Base-by-base conservation (phyloP, 2,329 filamentous ascomycete species). In the Colletotrichum sojae region DNA sequence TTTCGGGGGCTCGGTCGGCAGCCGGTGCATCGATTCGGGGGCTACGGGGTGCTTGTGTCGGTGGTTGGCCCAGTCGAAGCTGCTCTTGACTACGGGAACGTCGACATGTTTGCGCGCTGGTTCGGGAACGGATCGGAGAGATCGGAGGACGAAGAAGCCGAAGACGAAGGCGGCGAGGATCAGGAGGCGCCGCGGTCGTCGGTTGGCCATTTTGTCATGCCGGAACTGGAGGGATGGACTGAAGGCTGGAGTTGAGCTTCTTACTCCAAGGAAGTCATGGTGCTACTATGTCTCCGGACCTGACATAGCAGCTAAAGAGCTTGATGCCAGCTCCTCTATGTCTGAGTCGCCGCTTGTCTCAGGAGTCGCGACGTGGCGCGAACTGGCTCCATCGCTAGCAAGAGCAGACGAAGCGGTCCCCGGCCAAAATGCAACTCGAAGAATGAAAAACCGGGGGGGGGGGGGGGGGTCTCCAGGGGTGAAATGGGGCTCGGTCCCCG, bases 161-260 rank as follows among this genome's bases (percentile, higher is more conserved):
- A 71, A 64, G 6, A 71, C 16, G 9, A 71, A 40, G 16, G 54
- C 45, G 51, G 59, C 65, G 60, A 71, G 64, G 54, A 69, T 40
- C 54, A 71, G 52, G 25, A 51, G 36, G 45, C 69, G 69, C 60
- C 69, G 65, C 61, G 62, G 66, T 59, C 69, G 69, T 68, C 69
- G 65, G 52, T 59, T 68, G 55, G 69, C 65, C 69, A 68, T 71
- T 8, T 69, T 64, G 55, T 64, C 69, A 71, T 64, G 60, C 60
- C 25, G 57, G 39, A 36, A 8, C 31, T 36, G 31, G 10, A 22
- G 36, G 25, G 36, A 31, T 20, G 16, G 4, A 12, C 25, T 20
- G 46, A 20, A 13, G 27, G 43, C 39, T 51, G 31, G 39, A 18
- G 39, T 6, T 53, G 25, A 25, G 36, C 40, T 43, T 43, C 40